A percentile compares a stretch with the other conserved stretches of the same genome.
phyloP scores from a whole-genome alignment of 2,329 filamentous ascomycete species.

The Claviceps citrina region DNA sequence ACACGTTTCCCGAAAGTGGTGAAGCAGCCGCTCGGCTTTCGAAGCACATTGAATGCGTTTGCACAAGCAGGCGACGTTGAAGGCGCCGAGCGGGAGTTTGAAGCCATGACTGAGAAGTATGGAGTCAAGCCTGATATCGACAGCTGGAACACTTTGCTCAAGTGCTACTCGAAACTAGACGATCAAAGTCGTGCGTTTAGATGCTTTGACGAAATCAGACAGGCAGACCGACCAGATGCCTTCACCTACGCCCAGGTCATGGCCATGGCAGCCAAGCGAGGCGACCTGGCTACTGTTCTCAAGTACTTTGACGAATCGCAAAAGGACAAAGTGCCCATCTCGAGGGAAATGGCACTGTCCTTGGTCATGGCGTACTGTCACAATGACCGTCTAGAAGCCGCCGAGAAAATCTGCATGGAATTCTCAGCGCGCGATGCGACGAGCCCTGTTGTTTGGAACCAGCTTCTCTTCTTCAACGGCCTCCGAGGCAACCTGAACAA shows the following conservation, averaged over 20 bases:
- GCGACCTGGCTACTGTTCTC: slow-evolving; percentile 56
- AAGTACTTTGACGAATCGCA: slow-evolving; percentile 50
- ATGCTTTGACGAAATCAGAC: slow-evolving; percentile 45
- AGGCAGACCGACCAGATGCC: slow-evolving; percentile 36
- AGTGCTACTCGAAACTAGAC: slow-evolving; percentile 49
- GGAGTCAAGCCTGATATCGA: slow-evolving; percentile 38
- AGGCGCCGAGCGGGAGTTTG: slow-evolving; percentile 44
- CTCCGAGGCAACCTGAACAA: slow-evolving; percentile 37
- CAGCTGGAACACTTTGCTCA: slow-evolving; percentile 65
- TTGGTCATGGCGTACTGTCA: slow-evolving; percentile 52
- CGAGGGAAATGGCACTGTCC: slow-evolving; percentile 42
- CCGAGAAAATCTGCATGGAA: slow-evolving; percentile 27
- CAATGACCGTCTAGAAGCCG: slow-evolving; percentile 22
- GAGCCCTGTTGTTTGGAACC: slow-evolving; percentile 59
- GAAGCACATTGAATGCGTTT: slow-evolving; percentile 55
- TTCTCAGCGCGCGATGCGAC: slow-evolving; percentile 37
- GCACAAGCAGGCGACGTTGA: slow-evolving; percentile 50
- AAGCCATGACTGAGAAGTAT: slow-evolving; percentile 42
- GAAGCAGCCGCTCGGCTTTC: slow-evolving; percentile 24
- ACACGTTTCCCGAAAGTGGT: slow-evolving; percentile 20
- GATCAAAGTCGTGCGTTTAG: slow-evolving; percentile 51
- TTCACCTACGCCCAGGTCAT: slow-evolving; percentile 61
- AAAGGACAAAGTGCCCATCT: slow-evolving; percentile 32
- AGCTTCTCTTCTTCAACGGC: slow-evolving; percentile 55
- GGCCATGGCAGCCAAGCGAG: slow-evolving; percentile 51